Conservation (phyloP, 1,284 basidiomycete species). For the Abortiporus biennis region DNA sequence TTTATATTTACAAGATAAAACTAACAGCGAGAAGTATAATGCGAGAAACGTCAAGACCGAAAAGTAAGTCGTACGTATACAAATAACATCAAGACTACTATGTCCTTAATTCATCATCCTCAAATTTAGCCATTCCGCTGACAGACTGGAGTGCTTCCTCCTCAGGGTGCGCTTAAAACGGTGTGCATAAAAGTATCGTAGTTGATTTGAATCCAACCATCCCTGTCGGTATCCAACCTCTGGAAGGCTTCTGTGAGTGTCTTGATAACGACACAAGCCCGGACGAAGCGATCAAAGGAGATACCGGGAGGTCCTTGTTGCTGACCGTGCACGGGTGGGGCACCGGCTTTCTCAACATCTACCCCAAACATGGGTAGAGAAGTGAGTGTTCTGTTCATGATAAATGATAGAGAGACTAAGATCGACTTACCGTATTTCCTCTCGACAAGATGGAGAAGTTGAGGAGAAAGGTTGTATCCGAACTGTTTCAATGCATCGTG, state of each 20-base stretch:
- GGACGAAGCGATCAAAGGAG: slow-evolving; percentile 78
- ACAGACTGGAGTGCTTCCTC: too few relatives aligned
- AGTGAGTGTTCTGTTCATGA: slow-evolving; percentile 6
- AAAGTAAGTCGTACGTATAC: too few relatives aligned
- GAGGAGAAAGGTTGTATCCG: slow-evolving; percentile 65
- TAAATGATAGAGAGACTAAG: neutral
- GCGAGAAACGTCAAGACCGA: too few relatives aligned
- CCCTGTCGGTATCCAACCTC: slow-evolving; percentile 55
- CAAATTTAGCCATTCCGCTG: too few relatives aligned
- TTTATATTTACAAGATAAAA: too few relatives aligned
- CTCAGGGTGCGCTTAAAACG: slow-evolving; percentile 64
- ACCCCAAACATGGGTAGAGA: slow-evolving; percentile 27
- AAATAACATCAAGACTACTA: too few relatives aligned
- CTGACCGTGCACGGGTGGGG: slow-evolving; percentile 19
- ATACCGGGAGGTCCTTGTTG: slow-evolving; percentile 45
- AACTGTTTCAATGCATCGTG: slow-evolving; percentile 62
- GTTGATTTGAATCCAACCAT: slow-evolving; percentile 72
- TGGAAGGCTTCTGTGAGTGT: slow-evolving; percentile 64
- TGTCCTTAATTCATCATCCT: too few relatives aligned
- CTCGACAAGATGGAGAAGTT: slow-evolving; percentile 54
- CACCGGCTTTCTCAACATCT: slow-evolving; percentile 48
- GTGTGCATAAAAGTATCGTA: slow-evolving; percentile 76
- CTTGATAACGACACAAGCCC: slow-evolving; percentile 77
- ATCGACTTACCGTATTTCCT: slow-evolving; percentile 54
- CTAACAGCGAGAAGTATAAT: too few relatives aligned